Evolutionary conservation across 2,329 filamentous ascomycete genomes (phyloP), one percentile per base, ranked within the genome.

Genomic region (Colletotrichum sp.): DNA sequence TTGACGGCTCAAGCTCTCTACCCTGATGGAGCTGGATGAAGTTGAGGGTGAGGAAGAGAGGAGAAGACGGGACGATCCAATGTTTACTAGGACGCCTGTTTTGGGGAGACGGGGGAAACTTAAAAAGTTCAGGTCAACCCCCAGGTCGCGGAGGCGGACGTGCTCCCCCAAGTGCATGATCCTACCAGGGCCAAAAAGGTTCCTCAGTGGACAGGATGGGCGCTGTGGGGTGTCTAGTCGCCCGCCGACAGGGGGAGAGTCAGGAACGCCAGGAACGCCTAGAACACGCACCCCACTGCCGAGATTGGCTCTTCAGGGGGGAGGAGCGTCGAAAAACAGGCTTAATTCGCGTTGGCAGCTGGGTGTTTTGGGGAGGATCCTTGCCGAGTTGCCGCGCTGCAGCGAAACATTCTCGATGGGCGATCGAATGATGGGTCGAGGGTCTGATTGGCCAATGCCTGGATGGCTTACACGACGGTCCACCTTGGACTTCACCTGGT

Each of bases 301-400:
- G 64, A 74, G 54, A 74, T 74, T 74, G 36, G 70, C 34, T 59
- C 58, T 69, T 51, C 63, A 74, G 58, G 72, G 57, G 70, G 69
- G 57, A 15, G 31, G 29, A 18, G 43, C 33, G 54, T 34, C 8
- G 38, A 36, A 62, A 74, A 72, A 67, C 72, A 67, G 72, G 72
- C 72, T 73, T 73, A 63, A 71, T 62, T 73, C 33, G 55, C 62
- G 43, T 62, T 51, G 58, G 21, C n/a, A 43, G 38, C 62, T 33
- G 59, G 16, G 36, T 33, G 54, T 63, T 38, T 58, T 51, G 51
- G 65, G 18, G 51, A 72, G 13, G 31, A 29, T 47, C n/a, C 34
- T 15, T 72, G 72, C 72, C 69, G 57, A 21, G 24, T 66, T 62
- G 18, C 68, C 63, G 62, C 18, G 27, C 33, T 73, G 31, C 36